Percentiles rank a stretch among this genome's conserved stretches.
Evolutionary conservation across 2,329 filamentous ascomycete genomes (phyloP).

Genomic region (Didymella segeticola): DNA sequence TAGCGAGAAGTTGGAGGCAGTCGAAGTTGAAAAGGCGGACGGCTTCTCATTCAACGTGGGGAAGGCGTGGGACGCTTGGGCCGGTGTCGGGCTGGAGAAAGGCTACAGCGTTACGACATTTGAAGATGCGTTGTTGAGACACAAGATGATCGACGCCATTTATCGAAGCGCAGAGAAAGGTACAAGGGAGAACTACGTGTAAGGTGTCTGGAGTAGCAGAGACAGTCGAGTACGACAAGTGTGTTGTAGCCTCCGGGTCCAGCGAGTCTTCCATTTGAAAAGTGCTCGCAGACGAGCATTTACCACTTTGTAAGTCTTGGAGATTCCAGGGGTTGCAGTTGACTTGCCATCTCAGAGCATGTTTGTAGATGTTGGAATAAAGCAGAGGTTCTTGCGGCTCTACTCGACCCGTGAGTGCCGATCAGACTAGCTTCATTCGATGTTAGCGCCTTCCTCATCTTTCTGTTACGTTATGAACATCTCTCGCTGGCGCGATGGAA

Average conservation of each 20-base stretch:
- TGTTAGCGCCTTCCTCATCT: slow-evolving; percentile 6
- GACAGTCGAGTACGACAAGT: too few relatives aligned
- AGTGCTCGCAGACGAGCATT: too few relatives aligned
- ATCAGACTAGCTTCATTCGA: not conserved
- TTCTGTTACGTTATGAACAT: slow-evolving; percentile 29
- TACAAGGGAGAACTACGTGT: slow-evolving; percentile 39
- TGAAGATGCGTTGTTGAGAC: slow-evolving; percentile 44
- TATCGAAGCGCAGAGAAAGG: slow-evolving; percentile 43
- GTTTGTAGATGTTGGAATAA: not conserved
- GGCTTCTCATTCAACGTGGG: slow-evolving; percentile 60
- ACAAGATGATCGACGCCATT: slow-evolving; percentile 48
- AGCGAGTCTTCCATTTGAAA: too few relatives aligned
- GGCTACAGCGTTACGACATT: slow-evolving; percentile 39
- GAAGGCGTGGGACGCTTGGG: slow-evolving; percentile 64
- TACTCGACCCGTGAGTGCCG: not conserved
- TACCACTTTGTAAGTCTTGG: too few relatives aligned
- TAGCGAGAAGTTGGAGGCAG: slow-evolving; percentile 41
- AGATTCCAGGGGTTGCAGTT: too few relatives aligned
- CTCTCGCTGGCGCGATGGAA: slow-evolving; percentile 1
- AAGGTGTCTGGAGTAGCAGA: not conserved
- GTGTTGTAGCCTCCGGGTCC: too few relatives aligned
- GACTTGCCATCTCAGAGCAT: too few relatives aligned
- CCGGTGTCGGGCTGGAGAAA: slow-evolving; percentile 40
- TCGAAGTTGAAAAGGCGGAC: slow-evolving; percentile 60
- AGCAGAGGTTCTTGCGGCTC: not conserved